phyloP scores from a whole-genome alignment of 2,329 filamentous ascomycete genomes.

The Coniochaeta hoffmannii region DNA sequence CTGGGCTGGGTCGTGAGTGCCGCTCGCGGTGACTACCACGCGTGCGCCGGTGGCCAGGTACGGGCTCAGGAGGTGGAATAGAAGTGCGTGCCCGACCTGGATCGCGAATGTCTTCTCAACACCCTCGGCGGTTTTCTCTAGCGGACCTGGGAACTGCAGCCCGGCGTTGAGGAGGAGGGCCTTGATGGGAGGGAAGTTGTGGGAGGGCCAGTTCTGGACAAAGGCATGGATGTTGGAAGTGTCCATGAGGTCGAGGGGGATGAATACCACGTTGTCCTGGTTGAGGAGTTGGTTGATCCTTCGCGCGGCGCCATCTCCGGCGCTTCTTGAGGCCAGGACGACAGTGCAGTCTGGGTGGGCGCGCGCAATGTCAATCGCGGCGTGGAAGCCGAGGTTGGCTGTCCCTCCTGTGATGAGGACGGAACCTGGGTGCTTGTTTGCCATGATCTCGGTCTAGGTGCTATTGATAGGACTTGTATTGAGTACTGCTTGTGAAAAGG shows the following conservation, averaged over 20 bases:
- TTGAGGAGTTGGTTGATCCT: conserved; percentile 32
- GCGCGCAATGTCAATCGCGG: conserved; percentile 30
- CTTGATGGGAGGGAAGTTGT: conserved; percentile 31
- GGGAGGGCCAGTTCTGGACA: conserved; percentile 24
- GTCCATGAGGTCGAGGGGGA: conserved; percentile 34
- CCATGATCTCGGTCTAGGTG: not conserved
- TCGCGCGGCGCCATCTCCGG: conserved; percentile 29
- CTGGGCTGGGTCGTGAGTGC: conserved; percentile 38
- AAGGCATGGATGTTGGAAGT: conserved; percentile 32
- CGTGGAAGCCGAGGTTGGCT: conserved; percentile 32
- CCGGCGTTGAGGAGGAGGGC: conserved; percentile 40
- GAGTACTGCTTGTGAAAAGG: not conserved
- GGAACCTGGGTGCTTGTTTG: not conserved
- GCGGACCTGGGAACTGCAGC: conserved; percentile 30
- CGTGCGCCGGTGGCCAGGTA: conserved; percentile 29
- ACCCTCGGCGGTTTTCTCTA: conserved; percentile 23
- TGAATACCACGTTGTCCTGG: conserved; percentile 32
- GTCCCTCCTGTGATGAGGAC: conserved; percentile 39
- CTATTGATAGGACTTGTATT: no score
- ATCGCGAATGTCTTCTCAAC: conserved; percentile 41
- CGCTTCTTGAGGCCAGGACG: conserved; percentile 34
- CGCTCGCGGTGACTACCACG: conserved; percentile 35
- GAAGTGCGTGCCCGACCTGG: conserved; percentile 35
- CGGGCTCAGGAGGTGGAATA: conserved; percentile 35
- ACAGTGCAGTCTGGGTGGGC: conserved; percentile 30